Conservation (phyloP, 257 asterid species). For the Nicotiana undulata region DNA sequence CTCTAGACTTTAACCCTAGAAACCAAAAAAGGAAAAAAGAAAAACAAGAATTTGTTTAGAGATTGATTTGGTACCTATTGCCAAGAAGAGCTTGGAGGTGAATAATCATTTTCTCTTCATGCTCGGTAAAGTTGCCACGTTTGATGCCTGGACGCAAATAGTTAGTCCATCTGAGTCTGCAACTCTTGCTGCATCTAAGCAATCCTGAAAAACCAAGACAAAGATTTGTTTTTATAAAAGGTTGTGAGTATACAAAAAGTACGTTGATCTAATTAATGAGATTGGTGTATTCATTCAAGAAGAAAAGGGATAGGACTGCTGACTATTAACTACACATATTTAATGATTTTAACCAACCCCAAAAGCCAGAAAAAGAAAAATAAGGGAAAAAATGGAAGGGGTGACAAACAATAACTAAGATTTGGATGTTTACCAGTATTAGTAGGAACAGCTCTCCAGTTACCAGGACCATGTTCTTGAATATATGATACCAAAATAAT, state of each 20-base stretch:
- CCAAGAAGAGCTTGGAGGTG: slow-evolving; percentile 92
- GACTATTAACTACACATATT: slow-evolving; percentile 28
- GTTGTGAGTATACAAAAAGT: background rate
- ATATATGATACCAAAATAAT: slow-evolving; percentile 66
- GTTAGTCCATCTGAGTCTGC: slow-evolving; percentile 90
- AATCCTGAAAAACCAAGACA: slow-evolving; percentile 34
- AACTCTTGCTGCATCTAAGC: slow-evolving; percentile 86
- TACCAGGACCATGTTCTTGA: slow-evolving; percentile 76
- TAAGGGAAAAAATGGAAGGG: too few relatives aligned
- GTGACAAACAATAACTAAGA: too few relatives aligned
- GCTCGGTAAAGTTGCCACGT: slow-evolving; percentile 62
- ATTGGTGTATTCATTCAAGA: slow-evolving; percentile 8
- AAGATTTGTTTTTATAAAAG: background rate
- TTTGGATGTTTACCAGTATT: slow-evolving; percentile 39
- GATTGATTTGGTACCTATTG: slow-evolving; percentile 40
- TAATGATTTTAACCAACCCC: slow-evolving; percentile 31
- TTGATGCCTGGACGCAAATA: slow-evolving; percentile 88
- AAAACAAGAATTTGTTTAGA: background rate
- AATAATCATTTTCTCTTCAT: slow-evolving; percentile 74
- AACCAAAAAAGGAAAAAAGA: background rate
- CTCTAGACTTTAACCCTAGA: background rate
- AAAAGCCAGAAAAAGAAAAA: background rate
- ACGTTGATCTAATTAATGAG: background rate
- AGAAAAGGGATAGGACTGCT: slow-evolving; percentile 11
- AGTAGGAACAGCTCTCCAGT: slow-evolving; percentile 73